Evolutionary conservation across 1,284 basidiomycete genomes (phyloP).

Genomic region (Ganoderma meredithae): DNA sequence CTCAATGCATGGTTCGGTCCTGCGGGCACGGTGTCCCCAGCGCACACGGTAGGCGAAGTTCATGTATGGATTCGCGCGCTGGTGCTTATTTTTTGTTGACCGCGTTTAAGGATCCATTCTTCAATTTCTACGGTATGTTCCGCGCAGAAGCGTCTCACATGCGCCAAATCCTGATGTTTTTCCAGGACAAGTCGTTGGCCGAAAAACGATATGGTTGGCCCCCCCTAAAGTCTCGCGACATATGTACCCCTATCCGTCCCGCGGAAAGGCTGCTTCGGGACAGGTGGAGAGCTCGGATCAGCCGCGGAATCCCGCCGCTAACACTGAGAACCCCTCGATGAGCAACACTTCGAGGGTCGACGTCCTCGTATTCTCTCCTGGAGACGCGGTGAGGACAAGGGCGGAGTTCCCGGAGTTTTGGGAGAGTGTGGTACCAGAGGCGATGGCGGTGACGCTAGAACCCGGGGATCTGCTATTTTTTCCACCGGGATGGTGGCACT

Average conservation of each 20-base stretch:
- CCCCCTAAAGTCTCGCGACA: conserved; percentile 63
- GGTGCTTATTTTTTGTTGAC: conserved; percentile 11
- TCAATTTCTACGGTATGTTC: conserved; percentile 84
- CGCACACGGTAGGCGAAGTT: conserved; percentile 82
- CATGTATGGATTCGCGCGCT: conserved; percentile 9
- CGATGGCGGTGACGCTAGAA: conserved; percentile 69
- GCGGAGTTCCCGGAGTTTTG: conserved; percentile 58
- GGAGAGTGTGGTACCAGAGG: conserved; percentile 65
- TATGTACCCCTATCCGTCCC: conserved; percentile 62
- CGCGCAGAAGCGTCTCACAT: neutral
- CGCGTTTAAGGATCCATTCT: conserved; percentile 83
- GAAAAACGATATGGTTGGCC: conserved; percentile 93
- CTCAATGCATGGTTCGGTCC: conserved; percentile 94
- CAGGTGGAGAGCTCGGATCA: conserved; percentile 16
- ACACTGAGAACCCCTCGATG: conserved; percentile 51
- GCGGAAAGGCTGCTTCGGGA: conserved; percentile 3
- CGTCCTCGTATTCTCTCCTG: conserved; percentile 58
- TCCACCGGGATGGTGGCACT: conserved; percentile 94
- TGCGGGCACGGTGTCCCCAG: conserved; percentile 78
- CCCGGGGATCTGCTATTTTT: conserved; percentile 90
- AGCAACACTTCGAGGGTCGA: conserved; percentile 75
- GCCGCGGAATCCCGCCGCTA: conserved; percentile 48
- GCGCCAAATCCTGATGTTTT: conserved; percentile 11
- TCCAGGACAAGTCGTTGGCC: conserved; percentile 86
- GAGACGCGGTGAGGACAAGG: conserved; percentile 31